Percentiles rank a stretch among this genome's conserved stretches.
Evolutionary conservation across 179 eudicot species (phyloP).

Genomic region (Beta macrorhiza): DNA sequence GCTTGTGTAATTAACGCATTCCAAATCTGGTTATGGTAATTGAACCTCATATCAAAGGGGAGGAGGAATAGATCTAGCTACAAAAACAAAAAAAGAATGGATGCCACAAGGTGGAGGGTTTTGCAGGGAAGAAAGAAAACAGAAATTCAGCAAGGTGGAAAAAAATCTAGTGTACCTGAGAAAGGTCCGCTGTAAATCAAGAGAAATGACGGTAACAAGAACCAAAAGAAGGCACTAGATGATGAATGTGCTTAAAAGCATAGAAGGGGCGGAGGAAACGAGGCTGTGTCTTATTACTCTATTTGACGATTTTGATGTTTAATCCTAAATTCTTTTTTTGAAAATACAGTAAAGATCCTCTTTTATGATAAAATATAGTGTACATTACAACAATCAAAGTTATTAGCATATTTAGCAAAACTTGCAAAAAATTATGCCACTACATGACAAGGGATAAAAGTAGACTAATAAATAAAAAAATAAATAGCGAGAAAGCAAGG

Average conservation of each 20-base stretch:
- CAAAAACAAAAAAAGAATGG: neutral
- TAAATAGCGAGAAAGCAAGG: neutral
- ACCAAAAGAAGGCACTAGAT: conserved; percentile 12
- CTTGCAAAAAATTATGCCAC: conserved; percentile 7
- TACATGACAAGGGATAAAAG: neutral
- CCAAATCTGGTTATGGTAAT: neutral
- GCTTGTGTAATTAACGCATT: neutral
- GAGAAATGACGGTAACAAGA: conserved; percentile 1
- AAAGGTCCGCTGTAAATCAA: neutral
- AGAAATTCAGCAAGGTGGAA: conserved; percentile 3
- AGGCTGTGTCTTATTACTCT: conserved; percentile 8
- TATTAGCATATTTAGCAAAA: neutral
- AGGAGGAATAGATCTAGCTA: conserved; percentile 1
- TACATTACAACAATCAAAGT: conserved; percentile 2
- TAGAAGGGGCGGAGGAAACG: neutral
- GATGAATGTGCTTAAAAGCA: conserved; percentile 9
- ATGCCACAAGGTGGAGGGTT: neutral
- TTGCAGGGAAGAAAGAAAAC: neutral
- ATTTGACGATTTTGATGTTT: neutral
- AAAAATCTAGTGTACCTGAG: conserved; percentile 10
- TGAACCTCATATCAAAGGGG: neutral
- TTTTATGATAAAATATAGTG: conserved; percentile 10
- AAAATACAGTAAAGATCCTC: neutral
- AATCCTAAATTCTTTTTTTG: neutral
- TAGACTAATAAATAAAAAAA: neutral